These are phyloP conservation scores for Leishmania amazonensis DNA, from an alignment of 208 protist genomes.

Conservation along the genomic window DNA sequence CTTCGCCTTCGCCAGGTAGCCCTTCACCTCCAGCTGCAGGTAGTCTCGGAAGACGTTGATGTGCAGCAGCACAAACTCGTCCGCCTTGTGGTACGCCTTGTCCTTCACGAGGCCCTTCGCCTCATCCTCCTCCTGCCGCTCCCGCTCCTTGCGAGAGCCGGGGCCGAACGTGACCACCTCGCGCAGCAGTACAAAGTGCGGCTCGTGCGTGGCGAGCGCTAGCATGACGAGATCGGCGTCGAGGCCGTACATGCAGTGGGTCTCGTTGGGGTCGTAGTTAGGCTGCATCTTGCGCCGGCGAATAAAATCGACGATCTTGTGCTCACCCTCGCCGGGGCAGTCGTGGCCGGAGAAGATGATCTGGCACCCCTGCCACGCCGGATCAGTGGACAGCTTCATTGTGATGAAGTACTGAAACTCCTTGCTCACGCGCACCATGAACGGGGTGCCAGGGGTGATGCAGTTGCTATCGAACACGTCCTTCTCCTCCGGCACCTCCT, in stretches of 20 bases:
- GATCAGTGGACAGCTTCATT: constrained; percentile 92
- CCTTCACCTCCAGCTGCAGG: constrained; percentile 88
- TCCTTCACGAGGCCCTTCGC: constrained; percentile 82
- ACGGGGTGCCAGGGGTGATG: constrained; percentile 98
- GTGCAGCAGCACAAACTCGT: constrained; percentile 92
- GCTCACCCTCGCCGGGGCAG: constrained; percentile 98
- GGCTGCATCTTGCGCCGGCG: constrained; percentile 91
- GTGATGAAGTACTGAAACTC: constrained; percentile 96
- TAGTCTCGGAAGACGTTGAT: constrained; percentile 97
- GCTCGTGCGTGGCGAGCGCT: constrained; percentile 95
- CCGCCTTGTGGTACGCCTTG: constrained; percentile 78
- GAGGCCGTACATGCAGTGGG: constrained; percentile 98
- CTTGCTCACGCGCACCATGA: constrained; percentile 96
- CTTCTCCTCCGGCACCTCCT: constrained; percentile 81
- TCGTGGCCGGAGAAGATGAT: constrained; percentile 96
- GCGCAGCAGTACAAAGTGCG: constrained; percentile 97
- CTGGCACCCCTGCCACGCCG: constrained; percentile 92
- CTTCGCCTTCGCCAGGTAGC: constrained; percentile 28
- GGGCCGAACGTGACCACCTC: constrained; percentile 93
- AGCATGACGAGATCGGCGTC: constrained; percentile 99
- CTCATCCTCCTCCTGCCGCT: constrained; percentile 76
- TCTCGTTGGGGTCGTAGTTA: constrained; percentile 94
- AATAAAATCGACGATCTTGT: constrained; percentile 99
- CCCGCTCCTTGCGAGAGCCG: constrained; percentile 67
- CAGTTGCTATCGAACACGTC: constrained; percentile 97